Conservation (phyloP, 768 basidiomycete genomes). For the Amanita polypyramis region DNA sequence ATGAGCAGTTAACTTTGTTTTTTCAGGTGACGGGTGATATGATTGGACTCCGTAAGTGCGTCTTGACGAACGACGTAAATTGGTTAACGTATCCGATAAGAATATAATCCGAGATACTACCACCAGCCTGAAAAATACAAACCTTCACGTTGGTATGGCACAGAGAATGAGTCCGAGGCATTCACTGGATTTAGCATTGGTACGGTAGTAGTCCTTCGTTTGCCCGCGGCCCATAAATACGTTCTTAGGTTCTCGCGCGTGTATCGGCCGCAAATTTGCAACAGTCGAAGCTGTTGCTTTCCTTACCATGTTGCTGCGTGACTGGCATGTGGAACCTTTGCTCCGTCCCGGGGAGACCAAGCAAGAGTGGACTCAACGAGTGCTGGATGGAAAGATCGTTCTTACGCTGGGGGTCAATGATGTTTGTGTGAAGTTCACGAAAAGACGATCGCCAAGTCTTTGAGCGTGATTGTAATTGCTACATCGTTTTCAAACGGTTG, state of each 20-base stretch:
- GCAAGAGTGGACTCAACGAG: slow-evolving; percentile 25
- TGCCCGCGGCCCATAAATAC: not conserved
- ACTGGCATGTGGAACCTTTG: slow-evolving; percentile 41
- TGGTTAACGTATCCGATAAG: slow-evolving; percentile 15
- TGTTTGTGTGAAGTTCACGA: slow-evolving; percentile 23
- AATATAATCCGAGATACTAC: slow-evolving; percentile 41
- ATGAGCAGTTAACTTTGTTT: not conserved
- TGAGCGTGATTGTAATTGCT: not conserved
- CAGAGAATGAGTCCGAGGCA: slow-evolving; percentile 28
- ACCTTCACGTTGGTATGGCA: slow-evolving; percentile 40
- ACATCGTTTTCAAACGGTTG: not conserved
- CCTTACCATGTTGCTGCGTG: slow-evolving; percentile 38
- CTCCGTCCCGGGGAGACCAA: slow-evolving; percentile 28
- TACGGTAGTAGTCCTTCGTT: slow-evolving; percentile 7
- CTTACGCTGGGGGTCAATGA: slow-evolving; percentile 25
- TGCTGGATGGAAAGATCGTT: slow-evolving; percentile 25
- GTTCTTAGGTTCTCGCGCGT: slow-evolving; percentile 35
- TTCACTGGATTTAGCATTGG: slow-evolving; percentile 41
- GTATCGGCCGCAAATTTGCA: slow-evolving; percentile 48
- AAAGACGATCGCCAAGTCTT: slow-evolving; percentile 11
- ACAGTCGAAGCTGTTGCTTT: slow-evolving; percentile 41
- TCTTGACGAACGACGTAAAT: not conserved
- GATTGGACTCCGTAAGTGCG: slow-evolving; percentile 35
- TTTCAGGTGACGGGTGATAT: slow-evolving; percentile 32
- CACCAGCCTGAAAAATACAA: slow-evolving; percentile 35